Percentiles rank a stretch among this genome's conserved stretches.
phyloP scores from a whole-genome alignment of 352 stramenopile genomes.

The Phytophthora macrochlamydospora region DNA sequence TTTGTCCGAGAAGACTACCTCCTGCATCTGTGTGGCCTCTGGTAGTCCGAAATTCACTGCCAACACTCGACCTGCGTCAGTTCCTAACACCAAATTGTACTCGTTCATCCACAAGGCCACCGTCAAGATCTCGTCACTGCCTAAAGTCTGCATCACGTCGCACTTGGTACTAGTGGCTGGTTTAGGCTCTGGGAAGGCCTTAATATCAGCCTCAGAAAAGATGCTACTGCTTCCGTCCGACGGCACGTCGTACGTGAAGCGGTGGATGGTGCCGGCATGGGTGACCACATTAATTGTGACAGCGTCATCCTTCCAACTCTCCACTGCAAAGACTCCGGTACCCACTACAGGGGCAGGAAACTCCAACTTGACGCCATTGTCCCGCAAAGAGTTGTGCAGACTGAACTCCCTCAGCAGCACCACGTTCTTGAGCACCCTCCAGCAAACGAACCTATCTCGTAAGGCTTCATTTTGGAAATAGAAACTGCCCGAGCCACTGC shows the following conservation, averaged over 20 bases:
- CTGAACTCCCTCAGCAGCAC: constrained; percentile 76
- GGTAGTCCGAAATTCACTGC: constrained; percentile 78
- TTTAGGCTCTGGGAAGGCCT: constrained; percentile 47
- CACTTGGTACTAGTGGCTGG: constrained; percentile 38
- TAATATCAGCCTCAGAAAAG: constrained; percentile 52
- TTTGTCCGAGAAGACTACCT: constrained; percentile 75
- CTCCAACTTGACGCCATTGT: constrained; percentile 64
- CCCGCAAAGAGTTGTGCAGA: constrained; percentile 60
- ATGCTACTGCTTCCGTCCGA: constrained; percentile 44
- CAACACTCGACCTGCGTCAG: constrained; percentile 60
- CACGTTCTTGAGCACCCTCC: constrained; percentile 77
- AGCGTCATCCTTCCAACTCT: constrained; percentile 62
- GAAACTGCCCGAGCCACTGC: constrained; percentile 66
- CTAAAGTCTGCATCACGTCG: constrained; percentile 53
- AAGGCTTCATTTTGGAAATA: constrained; percentile 78
- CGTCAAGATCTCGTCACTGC: constrained; percentile 64
- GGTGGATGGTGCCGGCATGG: constrained; percentile 70
- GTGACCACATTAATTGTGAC: constrained; percentile 73
- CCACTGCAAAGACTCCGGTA: constrained; percentile 61
- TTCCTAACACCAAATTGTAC: constrained; percentile 75
- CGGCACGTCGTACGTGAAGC: constrained; percentile 61
- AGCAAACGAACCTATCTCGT: constrained; percentile 74
- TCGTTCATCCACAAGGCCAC: constrained; percentile 78
- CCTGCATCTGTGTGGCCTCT: constrained; percentile 46
- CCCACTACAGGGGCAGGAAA: constrained; percentile 62